These are phyloP conservation scores for Prunus mongolica DNA, from an alignment of 306 rosid species.

Conservation along the genomic window DNA sequence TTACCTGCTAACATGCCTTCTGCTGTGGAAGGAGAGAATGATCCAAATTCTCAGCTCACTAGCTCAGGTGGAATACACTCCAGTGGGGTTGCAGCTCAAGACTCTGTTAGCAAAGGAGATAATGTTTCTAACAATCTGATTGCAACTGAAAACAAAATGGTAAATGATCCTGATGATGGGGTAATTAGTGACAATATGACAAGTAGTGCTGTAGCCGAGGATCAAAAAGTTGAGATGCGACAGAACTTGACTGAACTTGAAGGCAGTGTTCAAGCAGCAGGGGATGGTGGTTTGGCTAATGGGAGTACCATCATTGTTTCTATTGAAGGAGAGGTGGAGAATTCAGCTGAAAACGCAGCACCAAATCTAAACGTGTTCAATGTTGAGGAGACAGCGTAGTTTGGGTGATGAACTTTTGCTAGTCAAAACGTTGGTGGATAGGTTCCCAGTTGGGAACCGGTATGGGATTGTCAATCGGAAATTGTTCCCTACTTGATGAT, in stretches of 20 bases:
- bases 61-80: neutral
- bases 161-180: conserved; percentile 15
- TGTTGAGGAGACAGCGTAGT: conserved; percentile 5
- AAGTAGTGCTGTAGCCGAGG: conserved; percentile 19
- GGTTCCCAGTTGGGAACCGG: neutral
- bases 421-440: neutral
- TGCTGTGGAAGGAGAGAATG: conserved; percentile 27
- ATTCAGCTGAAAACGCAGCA: conserved; percentile 13
- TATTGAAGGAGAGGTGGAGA: conserved; percentile 11
- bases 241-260: conserved; percentile 25
- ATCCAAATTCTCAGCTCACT: neutral
- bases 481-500: neutral
- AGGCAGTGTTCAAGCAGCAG: conserved; percentile 17
- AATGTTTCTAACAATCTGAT: conserved; percentile 3
- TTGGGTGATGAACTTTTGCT: neutral
- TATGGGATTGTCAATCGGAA: neutral
- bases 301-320: conserved; percentile 24
- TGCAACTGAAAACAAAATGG: conserved; percentile 16
- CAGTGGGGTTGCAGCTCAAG: neutral
- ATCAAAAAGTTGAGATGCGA: conserved; percentile 21
- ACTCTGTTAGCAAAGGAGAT: neutral
- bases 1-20: conserved; percentile 18
- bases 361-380: conserved; percentile 5
- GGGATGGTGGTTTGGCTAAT: neutral
- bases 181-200: neutral